Conservation (phyloP, 1,284 basidiomycete species). For the Cronartium quercuum region DNA sequence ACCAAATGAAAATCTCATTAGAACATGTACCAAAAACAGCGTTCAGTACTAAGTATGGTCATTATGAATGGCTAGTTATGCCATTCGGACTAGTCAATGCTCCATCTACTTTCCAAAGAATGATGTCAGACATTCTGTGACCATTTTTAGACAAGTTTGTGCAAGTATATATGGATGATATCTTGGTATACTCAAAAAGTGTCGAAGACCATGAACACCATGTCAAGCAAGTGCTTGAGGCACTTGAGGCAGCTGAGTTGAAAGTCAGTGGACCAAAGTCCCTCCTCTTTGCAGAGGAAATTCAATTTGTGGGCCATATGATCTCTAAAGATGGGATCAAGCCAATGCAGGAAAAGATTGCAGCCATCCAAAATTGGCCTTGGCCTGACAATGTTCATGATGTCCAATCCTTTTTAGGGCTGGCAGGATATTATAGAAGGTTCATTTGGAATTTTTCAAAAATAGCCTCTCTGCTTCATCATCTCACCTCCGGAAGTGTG, state of each 20-base stretch:
- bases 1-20: neutral
- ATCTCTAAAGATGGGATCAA: neutral
- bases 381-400: neutral
- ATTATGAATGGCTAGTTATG: too few species aligned
- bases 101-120: conserved; percentile 23
- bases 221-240: too few species aligned
- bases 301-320: too few species aligned
- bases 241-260: too few species aligned
- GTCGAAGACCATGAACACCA: neutral
- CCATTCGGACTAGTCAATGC: conserved; percentile 33
- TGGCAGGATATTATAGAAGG: neutral
- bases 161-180: conserved; percentile 36
- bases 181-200: conserved; percentile 17
- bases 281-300: neutral
- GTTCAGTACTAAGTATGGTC: too few species aligned
- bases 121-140: conserved; percentile 18
- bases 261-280: too few species aligned
- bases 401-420: conserved; percentile 7
- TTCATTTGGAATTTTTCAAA: conserved; percentile 9
- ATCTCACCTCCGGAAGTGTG: neutral
- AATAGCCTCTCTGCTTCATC: neutral
- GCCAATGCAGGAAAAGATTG: conserved; percentile 7
- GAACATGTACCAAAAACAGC: neutral
- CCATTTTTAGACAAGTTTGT: conserved; percentile 3
- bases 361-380: conserved; percentile 2